Evolutionary conservation across 2,329 filamentous ascomycete species (phyloP), one percentile per base, ranked within the genome.

Genomic region (Madurella fahalii): DNA sequence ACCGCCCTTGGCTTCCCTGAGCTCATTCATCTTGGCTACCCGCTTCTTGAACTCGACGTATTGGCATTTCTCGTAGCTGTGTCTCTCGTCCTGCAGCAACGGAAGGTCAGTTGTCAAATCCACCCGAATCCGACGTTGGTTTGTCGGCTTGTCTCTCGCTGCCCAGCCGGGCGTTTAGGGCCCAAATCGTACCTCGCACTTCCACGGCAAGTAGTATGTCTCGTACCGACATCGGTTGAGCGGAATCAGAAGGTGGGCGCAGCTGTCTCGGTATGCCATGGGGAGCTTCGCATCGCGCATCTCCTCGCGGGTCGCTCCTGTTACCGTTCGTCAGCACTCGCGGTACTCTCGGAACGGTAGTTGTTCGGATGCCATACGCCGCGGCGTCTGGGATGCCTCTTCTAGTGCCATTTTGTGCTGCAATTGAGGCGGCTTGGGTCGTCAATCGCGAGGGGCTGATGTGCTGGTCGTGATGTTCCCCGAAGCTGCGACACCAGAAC

Each of bases 31-130:
- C 85, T 96, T 97, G 69, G 88, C 90, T 62, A 99, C 94, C 56
- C 94, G 86, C 82, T 93, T 90, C 85, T 96, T 96, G 81, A 99
- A 99, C 73, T 97, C 94, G 62, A 89, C 89, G 75, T 99, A 99
- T 70, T 99, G 94, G 83, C 94, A 99, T 74, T 97, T 97, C 73
- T 99, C 94, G 80, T 99, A 99, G 69, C 86, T 87, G 77, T 99
- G 94, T 78, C 94, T 82, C 80, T 99, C 94, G 72, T 91, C 85
- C 94, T 97, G 69, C 16, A 39, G 39, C n/a, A 39, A 11, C 11
- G 9, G 7, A n/a, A 16, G 7, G 57, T 59, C 45, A 59, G 34
- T 53, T 47, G 51, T 3, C 7, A 3, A 25, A 56, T 52, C 15
- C 12, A 20, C 18, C 25, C 13, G 46, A n/a, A 9, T 30, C 11